Base-by-base conservation (phyloP, 1,284 basidiomycete genomes). In the Fistulina hepatica region DNA sequence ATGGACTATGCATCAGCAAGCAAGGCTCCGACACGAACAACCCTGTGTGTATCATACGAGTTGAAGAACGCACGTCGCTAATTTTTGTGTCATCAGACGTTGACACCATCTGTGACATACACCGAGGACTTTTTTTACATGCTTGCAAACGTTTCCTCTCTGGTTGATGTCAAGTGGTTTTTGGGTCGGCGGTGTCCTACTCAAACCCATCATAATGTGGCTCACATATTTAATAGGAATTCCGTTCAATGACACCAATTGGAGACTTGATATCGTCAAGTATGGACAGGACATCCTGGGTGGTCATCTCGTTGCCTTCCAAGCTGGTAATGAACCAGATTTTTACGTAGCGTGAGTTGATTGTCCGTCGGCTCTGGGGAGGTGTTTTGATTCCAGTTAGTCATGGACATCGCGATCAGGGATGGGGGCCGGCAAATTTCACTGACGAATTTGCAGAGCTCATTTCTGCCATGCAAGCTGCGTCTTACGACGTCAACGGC, bases 231-330 rank as follows among this genome's bases (percentile, higher is more conserved):
- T n/a, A n/a, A n/a, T n/a, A 61, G 58, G 69, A 25, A 51, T 73
- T 6, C 64, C 69, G 0, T 69, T 73, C 57, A 72, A 72, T 51
- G 61, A 70, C 40, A 64, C 66, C 5, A 64, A 72, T 36, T 58
- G 67, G 20, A 58, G 56, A 2, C 50, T 71, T 3, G 50, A 64
- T 10, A 69, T 71, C 12, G 69, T 65, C 4, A 55, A 65, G 34
- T 59, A 55, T 23, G 65, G 64, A 2, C 60, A 71, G 23, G 36
- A 36, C 11, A 35, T 47, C 17, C 41, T 47, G 6, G 43, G 43
- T 16, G 43, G 44, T 34, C 33, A 44, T 15, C 23, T 47, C 10
- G 21, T 47, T 3, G 45, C 37, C 1, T 11, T 44, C 1, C 45
- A 47, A 22, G 41, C 41, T 6, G 45, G 31, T 5, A 47, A 47